These are phyloP conservation scores for Kazachstania viticola DNA, from an alignment of 805 yeast genomes.

Conservation along the genomic window DNA sequence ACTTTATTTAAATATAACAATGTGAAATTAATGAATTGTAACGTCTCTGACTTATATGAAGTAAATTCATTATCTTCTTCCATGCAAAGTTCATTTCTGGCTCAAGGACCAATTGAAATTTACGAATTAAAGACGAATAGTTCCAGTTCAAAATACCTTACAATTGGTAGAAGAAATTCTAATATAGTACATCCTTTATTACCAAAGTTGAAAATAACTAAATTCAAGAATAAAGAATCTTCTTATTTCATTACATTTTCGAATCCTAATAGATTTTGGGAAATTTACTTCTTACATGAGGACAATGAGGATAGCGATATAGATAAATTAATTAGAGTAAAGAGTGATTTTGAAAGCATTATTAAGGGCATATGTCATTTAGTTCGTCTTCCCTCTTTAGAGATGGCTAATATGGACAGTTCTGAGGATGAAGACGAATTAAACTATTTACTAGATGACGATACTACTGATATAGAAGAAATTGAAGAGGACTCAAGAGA, in stretches of 20 bases:
- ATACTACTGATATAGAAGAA: not conserved
- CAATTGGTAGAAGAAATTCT: constrained; percentile 24
- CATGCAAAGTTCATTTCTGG: constrained; percentile 9
- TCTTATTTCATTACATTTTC: constrained; percentile 49
- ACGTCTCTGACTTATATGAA: no score
- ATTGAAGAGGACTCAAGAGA: constrained; percentile 1
- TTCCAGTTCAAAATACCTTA: constrained; percentile 15
- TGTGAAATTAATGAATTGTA: constrained; percentile 5
- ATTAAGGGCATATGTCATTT: constrained; percentile 14
- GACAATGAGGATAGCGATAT: constrained; percentile 3
- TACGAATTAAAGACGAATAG: constrained; percentile 14
- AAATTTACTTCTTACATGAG: constrained; percentile 26
- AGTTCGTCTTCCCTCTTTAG: no score
- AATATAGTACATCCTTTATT: constrained; percentile 58
- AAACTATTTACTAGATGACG: constrained; percentile 14
- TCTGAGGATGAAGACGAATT: constrained; percentile 15
- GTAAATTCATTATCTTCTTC: no score
- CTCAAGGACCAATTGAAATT: constrained; percentile 22
- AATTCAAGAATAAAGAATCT: constrained; percentile 28
- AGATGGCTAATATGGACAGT: no score
- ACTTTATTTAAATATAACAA: constrained; percentile 19
- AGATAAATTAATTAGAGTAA: constrained; percentile 5
- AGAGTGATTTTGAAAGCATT: constrained; percentile 24
- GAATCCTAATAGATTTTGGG: constrained; percentile 73
- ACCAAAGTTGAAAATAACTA: constrained; percentile 51